Percentiles rank a stretch among this genome's conserved stretches.
Evolutionary conservation across 768 basidiomycete species (phyloP).

Genomic region (Tricholoma saponaceum): DNA sequence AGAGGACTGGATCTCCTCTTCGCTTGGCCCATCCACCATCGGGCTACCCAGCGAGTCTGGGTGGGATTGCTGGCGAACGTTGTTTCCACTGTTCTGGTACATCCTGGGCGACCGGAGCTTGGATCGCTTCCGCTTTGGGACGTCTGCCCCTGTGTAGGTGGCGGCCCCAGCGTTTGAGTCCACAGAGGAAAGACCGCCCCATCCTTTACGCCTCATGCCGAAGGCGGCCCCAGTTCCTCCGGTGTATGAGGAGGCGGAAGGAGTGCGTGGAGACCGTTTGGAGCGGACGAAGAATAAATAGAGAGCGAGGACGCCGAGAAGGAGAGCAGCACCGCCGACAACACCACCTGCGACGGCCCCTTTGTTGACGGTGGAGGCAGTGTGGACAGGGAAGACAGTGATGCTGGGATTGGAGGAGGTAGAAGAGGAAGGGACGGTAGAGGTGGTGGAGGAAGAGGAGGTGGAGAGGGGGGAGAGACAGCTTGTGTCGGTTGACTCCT

Average conservation of each 20-base stretch:
- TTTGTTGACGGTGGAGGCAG: slow-evolving; percentile 26
- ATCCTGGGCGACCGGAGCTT: slow-evolving; percentile 2
- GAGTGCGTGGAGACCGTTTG: background rate
- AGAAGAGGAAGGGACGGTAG: background rate
- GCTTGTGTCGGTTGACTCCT: slow-evolving; percentile 26
- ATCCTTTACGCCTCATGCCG: slow-evolving; percentile 3
- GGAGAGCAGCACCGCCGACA: slow-evolving; percentile 40
- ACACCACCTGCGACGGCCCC: slow-evolving; percentile 51
- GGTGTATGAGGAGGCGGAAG: background rate
- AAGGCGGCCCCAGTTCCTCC: background rate
- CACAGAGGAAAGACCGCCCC: slow-evolving; percentile 19
- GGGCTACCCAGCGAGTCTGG: background rate
- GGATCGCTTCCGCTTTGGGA: background rate
- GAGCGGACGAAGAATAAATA: slow-evolving; percentile 19
- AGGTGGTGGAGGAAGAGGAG: slow-evolving; percentile 11
- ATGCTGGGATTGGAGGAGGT: slow-evolving; percentile 10
- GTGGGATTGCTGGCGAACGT: slow-evolving; percentile 4
- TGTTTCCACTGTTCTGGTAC: background rate
- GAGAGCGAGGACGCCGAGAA: slow-evolving; percentile 26
- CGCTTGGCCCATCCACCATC: background rate
- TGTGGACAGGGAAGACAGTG: slow-evolving; percentile 9
- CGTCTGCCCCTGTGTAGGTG: background rate
- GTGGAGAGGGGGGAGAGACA: slow-evolving; percentile 24
- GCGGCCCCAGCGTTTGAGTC: slow-evolving; percentile 6
- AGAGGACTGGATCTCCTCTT: slow-evolving; percentile 10